Evolutionary conservation across 805 yeast species (phyloP).

Genomic region (Gaillardinia entomophila): DNA sequence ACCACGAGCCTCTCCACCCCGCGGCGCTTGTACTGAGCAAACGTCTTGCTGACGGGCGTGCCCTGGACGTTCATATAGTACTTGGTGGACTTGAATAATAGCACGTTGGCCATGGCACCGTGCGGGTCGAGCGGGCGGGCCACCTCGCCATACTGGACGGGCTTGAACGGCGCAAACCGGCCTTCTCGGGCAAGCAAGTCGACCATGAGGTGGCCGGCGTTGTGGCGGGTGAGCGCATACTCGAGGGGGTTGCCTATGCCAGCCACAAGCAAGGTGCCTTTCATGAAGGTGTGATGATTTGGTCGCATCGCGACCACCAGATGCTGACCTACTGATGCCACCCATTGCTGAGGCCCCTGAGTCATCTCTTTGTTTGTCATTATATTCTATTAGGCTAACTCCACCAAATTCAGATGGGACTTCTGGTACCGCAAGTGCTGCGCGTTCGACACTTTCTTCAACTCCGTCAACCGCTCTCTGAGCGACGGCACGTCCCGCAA

Average conservation of each 20-base stretch:
- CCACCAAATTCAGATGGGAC: slow-evolving; percentile 21
- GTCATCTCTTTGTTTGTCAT: too few species aligned
- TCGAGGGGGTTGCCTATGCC: slow-evolving; percentile 83
- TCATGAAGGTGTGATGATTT: too few species aligned
- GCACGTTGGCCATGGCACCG: slow-evolving; percentile 21
- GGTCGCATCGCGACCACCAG: too few species aligned
- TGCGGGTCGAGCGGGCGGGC: not conserved
- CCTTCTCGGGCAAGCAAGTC: slow-evolving; percentile 16
- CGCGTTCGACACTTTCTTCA: slow-evolving; percentile 47
- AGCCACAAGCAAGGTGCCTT: too few species aligned
- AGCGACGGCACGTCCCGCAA: slow-evolving; percentile 67
- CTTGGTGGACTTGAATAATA: slow-evolving; percentile 46
- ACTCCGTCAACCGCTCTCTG: slow-evolving; percentile 59
- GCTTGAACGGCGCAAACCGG: slow-evolving; percentile 9
- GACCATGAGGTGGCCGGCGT: slow-evolving; percentile 63
- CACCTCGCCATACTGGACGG: slow-evolving; percentile 1
- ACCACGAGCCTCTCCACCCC: slow-evolving; percentile 49
- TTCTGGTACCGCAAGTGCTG: slow-evolving; percentile 31
- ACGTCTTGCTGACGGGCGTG: slow-evolving; percentile 40
- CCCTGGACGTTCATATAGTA: slow-evolving; percentile 73
- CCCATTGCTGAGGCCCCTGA: too few species aligned
- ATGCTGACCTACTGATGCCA: too few species aligned
- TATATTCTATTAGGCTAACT: slow-evolving; percentile 8
- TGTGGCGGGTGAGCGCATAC: slow-evolving; percentile 64
- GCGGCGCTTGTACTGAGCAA: too few species aligned